Evolutionary conservation across 768 basidiomycete genomes (phyloP).

Genomic region (Termitomyces bulborhizus): DNA sequence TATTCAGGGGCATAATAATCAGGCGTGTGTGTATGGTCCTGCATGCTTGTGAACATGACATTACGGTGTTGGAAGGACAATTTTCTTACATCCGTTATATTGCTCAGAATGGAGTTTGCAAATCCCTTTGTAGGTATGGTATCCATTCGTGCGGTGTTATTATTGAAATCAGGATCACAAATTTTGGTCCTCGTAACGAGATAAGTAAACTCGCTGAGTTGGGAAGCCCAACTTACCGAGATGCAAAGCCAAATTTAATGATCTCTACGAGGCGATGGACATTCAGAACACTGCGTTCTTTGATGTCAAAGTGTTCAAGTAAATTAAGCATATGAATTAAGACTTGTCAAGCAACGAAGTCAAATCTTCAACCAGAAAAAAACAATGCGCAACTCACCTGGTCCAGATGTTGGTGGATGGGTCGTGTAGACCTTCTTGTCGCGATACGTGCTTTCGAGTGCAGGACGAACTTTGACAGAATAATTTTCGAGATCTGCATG

Average conservation of each 20-base stretch:
- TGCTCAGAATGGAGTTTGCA: slow-evolving; percentile 50
- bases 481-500: slow-evolving; percentile 71
- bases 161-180: slow-evolving; percentile 69
- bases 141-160: slow-evolving; percentile 47
- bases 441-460: slow-evolving; percentile 73
- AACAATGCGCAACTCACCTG: slow-evolving; percentile 30
- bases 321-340: slow-evolving; percentile 89
- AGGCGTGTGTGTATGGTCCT: slow-evolving; percentile 78
- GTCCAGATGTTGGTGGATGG: slow-evolving; percentile 81
- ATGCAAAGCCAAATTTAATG: slow-evolving; percentile 66
- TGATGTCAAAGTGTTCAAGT: slow-evolving; percentile 64
- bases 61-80: neutral
- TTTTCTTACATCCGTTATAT: slow-evolving; percentile 75
- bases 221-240: slow-evolving; percentile 26
- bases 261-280: slow-evolving; percentile 80
- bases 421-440: slow-evolving; percentile 80
- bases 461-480: slow-evolving; percentile 58
- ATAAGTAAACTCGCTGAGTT: neutral
- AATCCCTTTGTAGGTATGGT: slow-evolving; percentile 68
- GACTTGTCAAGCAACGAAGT: slow-evolving; percentile 30
- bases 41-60: neutral
- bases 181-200: slow-evolving; percentile 59
- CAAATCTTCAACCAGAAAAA: neutral
- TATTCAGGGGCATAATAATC: slow-evolving; percentile 83
- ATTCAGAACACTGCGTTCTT: slow-evolving; percentile 54